phyloP scores from a whole-genome alignment of 805 yeast genomes.

The Saccharomyces cerevisiae region DNA sequence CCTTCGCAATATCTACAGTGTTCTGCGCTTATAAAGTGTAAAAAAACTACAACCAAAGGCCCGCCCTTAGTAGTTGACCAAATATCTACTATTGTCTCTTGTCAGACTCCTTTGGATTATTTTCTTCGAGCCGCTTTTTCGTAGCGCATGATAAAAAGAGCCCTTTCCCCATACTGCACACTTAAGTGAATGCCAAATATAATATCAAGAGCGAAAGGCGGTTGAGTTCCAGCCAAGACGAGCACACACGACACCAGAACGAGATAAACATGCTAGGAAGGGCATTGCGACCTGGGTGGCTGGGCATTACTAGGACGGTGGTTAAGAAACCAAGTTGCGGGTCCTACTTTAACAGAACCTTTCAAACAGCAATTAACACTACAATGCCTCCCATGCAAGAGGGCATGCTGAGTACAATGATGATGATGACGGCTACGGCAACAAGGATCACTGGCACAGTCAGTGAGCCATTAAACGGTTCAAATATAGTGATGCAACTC shows the following conservation, averaged over 20 bases:
- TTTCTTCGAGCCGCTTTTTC: background rate
- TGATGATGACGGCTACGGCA: background rate
- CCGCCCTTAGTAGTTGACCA: background rate
- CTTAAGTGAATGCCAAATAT: background rate
- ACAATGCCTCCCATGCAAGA: background rate
- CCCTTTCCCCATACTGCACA: background rate
- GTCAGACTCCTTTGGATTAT: background rate
- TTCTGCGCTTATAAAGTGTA: background rate
- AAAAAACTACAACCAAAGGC: background rate
- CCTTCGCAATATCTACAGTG: background rate
- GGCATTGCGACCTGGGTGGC: background rate
- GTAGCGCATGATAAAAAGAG: background rate
- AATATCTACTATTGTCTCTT: background rate
- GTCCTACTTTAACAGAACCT: background rate
- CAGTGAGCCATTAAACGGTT: background rate
- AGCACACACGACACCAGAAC: background rate
- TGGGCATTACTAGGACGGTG: background rate
- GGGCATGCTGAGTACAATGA: background rate
- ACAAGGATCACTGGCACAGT: background rate
- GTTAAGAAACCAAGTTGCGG: background rate
- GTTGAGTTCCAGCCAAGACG: background rate
- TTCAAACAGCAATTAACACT: background rate
- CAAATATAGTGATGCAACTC: slow-evolving; percentile 28
- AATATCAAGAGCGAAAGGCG: background rate
- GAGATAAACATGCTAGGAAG: background rate